Evolutionary conservation across 2,329 filamentous ascomycete genomes (phyloP).

Genomic region (Penicillium expansum): DNA sequence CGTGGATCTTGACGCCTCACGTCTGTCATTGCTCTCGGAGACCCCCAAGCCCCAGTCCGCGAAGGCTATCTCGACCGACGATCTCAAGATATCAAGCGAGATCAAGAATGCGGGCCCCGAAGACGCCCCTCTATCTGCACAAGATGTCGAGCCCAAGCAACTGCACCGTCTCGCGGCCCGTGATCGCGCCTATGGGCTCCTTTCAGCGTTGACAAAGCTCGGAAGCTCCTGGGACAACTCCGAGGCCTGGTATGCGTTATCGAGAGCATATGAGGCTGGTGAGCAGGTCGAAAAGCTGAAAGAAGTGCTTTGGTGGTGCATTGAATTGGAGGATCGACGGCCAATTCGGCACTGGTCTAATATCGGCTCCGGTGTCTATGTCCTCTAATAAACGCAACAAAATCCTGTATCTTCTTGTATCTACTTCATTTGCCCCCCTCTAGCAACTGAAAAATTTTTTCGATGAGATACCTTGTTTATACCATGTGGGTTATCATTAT

Average conservation of each 20-base stretch:
- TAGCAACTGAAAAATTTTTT: slow-evolving; percentile 7
- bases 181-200: slow-evolving; percentile 80
- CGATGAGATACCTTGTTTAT: slow-evolving; percentile 30
- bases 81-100: slow-evolving; percentile 15
- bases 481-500: slow-evolving; percentile 3
- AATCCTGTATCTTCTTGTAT: slow-evolving; percentile 23
- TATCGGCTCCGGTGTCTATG: slow-evolving; percentile 65
- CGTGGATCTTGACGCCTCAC: slow-evolving; percentile 28
- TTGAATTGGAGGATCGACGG: slow-evolving; percentile 84
- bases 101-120: slow-evolving; percentile 2
- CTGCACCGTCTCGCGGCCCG: slow-evolving; percentile 83
- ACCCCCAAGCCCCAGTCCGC: slow-evolving; percentile 21
- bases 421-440: slow-evolving; percentile 15
- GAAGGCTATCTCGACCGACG: slow-evolving; percentile 23
- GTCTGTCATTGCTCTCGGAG: slow-evolving; percentile 25
- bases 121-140: slow-evolving; percentile 18
- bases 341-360: slow-evolving; percentile 76
- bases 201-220: slow-evolving; percentile 79
- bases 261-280: slow-evolving; percentile 81
- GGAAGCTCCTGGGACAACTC: slow-evolving; percentile 86
- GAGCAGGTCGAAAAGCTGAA: slow-evolving; percentile 84
- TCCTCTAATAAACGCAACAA: slow-evolving; percentile 46
- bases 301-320: slow-evolving; percentile 94
- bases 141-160: slow-evolving; percentile 59
- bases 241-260: slow-evolving; percentile 89